Base-by-base conservation (phyloP, 2,329 filamentous ascomycete species). In the Tolypocladium cylindrosporum region DNA sequence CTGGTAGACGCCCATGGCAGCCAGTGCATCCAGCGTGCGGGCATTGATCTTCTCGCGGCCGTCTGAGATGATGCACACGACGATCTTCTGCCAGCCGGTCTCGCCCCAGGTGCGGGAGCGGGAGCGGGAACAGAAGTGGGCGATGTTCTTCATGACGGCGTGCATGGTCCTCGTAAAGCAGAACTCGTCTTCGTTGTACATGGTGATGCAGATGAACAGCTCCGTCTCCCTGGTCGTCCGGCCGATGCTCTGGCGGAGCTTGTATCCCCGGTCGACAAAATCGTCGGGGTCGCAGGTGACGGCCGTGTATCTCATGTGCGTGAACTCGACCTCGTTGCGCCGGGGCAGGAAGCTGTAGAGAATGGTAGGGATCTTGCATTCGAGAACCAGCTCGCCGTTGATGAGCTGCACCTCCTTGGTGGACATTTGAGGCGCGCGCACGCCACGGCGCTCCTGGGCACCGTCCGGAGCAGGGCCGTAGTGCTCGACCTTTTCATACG, bases 171-270 rank as follows among this genome's bases (percentile, higher is more conserved):
- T 85, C 8, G 94, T 97, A 67, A 99, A 99, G 69, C 91, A 85
- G 66, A 96, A 90, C 70, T 97, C 94, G 73, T 97, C 90, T 74
- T 99, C 94, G 73, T 99, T 99, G 78, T 97, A 97, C 94, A 97
- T 97, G 66, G 94, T 99, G 61, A 99, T 80, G 70, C 92, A 96
- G 66, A 99, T 96, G 71, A 97, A 94, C 9, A 99, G 77, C 73
- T 99, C 94, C 0, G 93, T 97, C 72, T 97, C 92, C 61, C 94
- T 85, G 36, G 86, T 79, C 1, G 90, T 96, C 58, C 78, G 82
- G 52, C 91, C 91, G 60, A 97, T 91, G 68, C 90, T 90, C 73
- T 97, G 94, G 57, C 94, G 88, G 67, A 99, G 77, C 69, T 95
- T 94, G 77, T 97, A 99, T 1, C 92, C 93, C 61, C 87, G 84